Percentiles rank a stretch among this genome's conserved stretches.
Evolutionary conservation across 192 early-diverging fungal genomes (phyloP).

Genomic region (Coemansia sp.): DNA sequence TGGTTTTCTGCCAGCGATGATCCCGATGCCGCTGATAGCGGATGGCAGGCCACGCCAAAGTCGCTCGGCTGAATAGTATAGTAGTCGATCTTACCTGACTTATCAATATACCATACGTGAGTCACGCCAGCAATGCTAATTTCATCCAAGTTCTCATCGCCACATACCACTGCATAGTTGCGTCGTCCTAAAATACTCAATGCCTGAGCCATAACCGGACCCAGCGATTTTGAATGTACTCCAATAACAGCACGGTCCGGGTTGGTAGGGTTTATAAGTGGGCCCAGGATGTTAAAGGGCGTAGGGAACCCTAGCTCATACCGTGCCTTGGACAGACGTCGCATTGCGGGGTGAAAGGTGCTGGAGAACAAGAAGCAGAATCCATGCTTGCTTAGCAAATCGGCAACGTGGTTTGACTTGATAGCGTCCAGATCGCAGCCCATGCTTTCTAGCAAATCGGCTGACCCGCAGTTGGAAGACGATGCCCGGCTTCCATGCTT

Average conservation of each 20-base stretch:
- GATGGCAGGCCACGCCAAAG: constrained; percentile 81
- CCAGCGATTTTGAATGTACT: constrained; percentile 76
- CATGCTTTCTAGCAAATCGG: constrained; percentile 85
- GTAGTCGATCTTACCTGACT: constrained; percentile 59
- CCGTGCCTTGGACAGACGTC: constrained; percentile 65
- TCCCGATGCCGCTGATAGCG: constrained; percentile 65
- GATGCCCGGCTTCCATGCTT: constrained; percentile 96
- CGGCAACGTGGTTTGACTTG: constrained; percentile 61
- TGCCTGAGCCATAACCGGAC: constrained; percentile 78
- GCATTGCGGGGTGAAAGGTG: constrained; percentile 89
- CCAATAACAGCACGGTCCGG: constrained; percentile 85
- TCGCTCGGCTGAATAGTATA: constrained; percentile 73
- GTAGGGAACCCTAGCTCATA: constrained; percentile 89
- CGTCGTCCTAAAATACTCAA: constrained; percentile 73
- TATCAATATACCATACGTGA: constrained; percentile 80
- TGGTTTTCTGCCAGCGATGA: constrained; percentile 76
- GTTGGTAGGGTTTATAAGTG: constrained; percentile 82
- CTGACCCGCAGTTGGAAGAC: constrained; percentile 88
- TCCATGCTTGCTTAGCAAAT: constrained; percentile 58
- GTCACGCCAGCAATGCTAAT: constrained; percentile 87
- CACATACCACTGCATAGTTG: constrained; percentile 88
- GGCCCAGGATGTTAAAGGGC: constrained; percentile 92
- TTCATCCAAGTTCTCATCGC: constrained; percentile 87
- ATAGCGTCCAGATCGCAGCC: constrained; percentile 72
- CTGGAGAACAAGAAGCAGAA: constrained; percentile 95